Conservation (phyloP, 225 moss, liverwort and hornwort genomes). For the Physcomitrium patens region DNA sequence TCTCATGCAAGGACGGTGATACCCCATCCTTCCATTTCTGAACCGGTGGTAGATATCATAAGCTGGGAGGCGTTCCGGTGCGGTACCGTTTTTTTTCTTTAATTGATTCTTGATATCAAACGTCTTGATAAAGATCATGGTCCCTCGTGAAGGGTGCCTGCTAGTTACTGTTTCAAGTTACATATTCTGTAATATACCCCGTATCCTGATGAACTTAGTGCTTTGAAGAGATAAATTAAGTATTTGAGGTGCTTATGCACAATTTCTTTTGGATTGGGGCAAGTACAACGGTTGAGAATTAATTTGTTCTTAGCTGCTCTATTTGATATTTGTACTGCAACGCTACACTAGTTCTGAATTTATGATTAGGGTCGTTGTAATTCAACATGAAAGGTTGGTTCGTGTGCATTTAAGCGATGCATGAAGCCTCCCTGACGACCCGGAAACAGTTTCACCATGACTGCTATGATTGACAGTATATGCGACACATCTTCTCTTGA, state of each 20-base stretch:
- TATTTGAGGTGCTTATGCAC: conserved; percentile 24
- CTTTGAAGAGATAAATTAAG: conserved; percentile 37
- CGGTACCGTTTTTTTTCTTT: conserved; percentile 22
- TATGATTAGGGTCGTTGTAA: neutral
- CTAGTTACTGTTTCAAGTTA: conserved; percentile 30
- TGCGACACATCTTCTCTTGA: no score
- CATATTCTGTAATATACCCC: conserved; percentile 45
- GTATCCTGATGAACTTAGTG: conserved; percentile 39
- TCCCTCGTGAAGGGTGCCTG: conserved; percentile 27
- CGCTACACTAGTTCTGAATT: neutral
- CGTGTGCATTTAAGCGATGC: no score
- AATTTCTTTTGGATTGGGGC: conserved; percentile 5
- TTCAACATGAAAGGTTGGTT: no score
- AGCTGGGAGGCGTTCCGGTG: conserved; percentile 8
- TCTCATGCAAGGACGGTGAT: conserved; percentile 11
- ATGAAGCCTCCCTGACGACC: no score
- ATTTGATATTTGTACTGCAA: neutral
- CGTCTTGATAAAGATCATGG: conserved; percentile 32
- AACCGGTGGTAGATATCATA: conserved; percentile 27
- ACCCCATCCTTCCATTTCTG: conserved; percentile 26
- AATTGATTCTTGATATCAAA: conserved; percentile 34
- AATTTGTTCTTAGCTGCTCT: neutral
- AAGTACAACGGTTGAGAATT: neutral
- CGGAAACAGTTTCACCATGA: no score
- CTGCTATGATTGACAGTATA: no score